Evolutionary conservation across 257 asterid species (phyloP), one percentile per base, ranked within the genome.

Genomic region (Hygrophila difformis): DNA sequence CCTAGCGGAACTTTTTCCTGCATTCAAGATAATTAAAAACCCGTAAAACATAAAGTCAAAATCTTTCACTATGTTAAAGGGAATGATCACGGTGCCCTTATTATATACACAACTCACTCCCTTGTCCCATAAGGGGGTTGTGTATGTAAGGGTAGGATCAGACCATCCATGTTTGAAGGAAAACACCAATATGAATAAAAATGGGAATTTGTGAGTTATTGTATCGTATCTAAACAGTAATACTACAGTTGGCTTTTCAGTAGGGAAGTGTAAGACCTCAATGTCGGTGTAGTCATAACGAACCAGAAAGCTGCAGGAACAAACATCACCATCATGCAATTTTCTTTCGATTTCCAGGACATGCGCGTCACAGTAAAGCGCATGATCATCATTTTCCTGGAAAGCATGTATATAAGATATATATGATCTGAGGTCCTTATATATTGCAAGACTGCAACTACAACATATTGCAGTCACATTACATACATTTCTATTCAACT

Each of bases 271-370:
- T 51, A 62, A 8, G 31, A 76, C 96, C 96, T 80, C 81, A 55
- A 46, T 11, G 21, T 43, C 51, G 62, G 82, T 89, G 4, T 35
- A 47, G 60, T 79, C 87, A 12, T 61, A 84, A 15, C 76, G 81
- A 34, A 84, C 87, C 14, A 42, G 59, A 66, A 84, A 84, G 50
- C 64, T 54, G 71, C 97, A 89, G 12, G 70, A 61, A 74, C 97
- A 89, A 23, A 24, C 34, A 35, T 60, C 56, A 16, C 16, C 47
- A 33, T 68, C 76, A 36, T 89, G 96, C 4, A 15, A 10, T 17
- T 35, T 60, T 47, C 78, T 69, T 49, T 71, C 70, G 16, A 88
- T 73, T 43, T 66, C 81, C 55, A 69, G 44, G 19, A 88, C 49
- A n/a, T 56, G 66, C 1, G 97, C 95, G 18, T 89, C 97, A 9